Percentiles rank a stretch among this genome's conserved stretches.
Conservation (phyloP, 208 protist genomes). For the Crithidia expoeki region DNA sequence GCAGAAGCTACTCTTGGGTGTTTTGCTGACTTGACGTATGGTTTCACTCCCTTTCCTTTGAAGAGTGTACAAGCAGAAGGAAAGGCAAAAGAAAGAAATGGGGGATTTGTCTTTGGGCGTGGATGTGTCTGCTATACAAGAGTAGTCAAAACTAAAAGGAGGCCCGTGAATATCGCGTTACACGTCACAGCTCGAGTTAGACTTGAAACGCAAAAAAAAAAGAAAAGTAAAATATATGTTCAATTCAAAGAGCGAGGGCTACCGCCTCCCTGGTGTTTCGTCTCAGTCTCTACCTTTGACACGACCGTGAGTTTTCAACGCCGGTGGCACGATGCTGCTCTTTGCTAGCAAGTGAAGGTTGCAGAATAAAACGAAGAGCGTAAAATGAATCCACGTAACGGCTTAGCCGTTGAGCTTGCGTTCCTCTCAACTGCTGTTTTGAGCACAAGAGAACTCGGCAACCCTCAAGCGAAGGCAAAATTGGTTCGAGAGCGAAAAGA, state of each 20-base stretch:
- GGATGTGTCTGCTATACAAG: conserved; percentile 8
- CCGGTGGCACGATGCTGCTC: not conserved
- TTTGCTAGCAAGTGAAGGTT: too few species aligned
- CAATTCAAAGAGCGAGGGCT: too few species aligned
- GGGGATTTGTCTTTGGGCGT: not conserved
- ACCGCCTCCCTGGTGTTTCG: too few species aligned
- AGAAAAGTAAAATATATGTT: conserved; percentile 12
- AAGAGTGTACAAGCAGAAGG: not conserved
- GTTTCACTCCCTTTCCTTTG: not conserved
- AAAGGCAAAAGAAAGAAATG: not conserved
- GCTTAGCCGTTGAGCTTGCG: too few species aligned
- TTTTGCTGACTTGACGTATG: too few species aligned
- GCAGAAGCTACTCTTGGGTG: too few species aligned
- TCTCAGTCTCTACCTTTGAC: not conserved
- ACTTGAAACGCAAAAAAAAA: not conserved
- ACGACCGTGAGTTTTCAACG: not conserved
- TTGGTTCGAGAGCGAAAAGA: not conserved
- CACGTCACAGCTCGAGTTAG: conserved; percentile 2
- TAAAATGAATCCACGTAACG: too few species aligned
- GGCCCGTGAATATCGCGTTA: not conserved
- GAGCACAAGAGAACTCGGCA: not conserved
- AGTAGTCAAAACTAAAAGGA: not conserved
- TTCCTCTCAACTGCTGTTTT: too few species aligned
- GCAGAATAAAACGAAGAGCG: too few species aligned
- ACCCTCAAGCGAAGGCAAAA: not conserved